Conservation (phyloP, 202 grass and related monocot genomes). For the Zizania palustris region DNA sequence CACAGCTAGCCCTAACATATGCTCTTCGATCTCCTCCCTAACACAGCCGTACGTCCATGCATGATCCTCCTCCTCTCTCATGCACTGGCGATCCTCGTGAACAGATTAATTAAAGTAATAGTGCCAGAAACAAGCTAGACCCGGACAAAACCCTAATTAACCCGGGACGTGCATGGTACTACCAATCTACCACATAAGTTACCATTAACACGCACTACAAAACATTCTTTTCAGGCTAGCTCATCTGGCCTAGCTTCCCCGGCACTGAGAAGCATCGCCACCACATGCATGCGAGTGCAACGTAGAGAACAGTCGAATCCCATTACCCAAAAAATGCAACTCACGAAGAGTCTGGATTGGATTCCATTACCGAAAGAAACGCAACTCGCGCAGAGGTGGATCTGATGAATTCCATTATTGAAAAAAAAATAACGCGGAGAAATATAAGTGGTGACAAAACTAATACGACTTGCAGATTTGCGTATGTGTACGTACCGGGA, state of each 20-base stretch:
- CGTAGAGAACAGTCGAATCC: too few species aligned
- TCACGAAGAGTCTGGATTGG: too few species aligned
- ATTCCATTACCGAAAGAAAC: too few species aligned
- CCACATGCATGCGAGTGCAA: not conserved
- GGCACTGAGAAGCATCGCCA: not conserved
- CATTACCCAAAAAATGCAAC: too few species aligned
- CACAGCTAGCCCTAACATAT: not conserved
- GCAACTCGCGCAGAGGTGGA: too few species aligned
- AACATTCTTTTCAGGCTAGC: constrained; percentile 31
- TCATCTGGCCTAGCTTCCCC: not conserved
- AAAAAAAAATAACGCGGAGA: not conserved
- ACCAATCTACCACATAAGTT: not conserved
- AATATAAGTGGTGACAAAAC: too few species aligned
- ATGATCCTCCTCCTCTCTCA: not conserved
- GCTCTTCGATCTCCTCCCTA: not conserved
- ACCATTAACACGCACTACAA: constrained; percentile 19
- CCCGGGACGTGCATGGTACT: constrained; percentile 1
- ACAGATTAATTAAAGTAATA: constrained; percentile 31
- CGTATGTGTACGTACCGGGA: constrained; percentile 53
- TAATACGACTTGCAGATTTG: too few species aligned
- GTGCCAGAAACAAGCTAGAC: not conserved
- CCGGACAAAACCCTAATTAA: constrained; percentile 59
- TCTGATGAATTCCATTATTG: too few species aligned
- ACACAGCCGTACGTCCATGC: not conserved
- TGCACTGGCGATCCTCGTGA: constrained; percentile 47